Evolutionary conservation across 768 basidiomycete genomes (phyloP).

Genomic region (Phylloporus rhodoxanthus): DNA sequence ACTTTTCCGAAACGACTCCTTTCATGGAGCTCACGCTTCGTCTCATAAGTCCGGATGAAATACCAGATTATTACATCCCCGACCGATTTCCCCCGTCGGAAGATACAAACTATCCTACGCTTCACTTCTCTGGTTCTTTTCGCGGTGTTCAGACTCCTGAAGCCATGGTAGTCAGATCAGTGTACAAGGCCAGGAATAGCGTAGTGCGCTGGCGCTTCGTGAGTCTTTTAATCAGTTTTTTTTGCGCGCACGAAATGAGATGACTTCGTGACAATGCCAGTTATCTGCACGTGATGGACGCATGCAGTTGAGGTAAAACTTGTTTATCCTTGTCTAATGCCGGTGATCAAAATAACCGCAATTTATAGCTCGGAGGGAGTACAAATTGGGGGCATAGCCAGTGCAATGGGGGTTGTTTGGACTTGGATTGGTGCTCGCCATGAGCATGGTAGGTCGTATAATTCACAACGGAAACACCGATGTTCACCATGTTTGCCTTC

Average conservation of each 20-base stretch:
- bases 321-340: not conserved
- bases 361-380: slow-evolving; percentile 54
- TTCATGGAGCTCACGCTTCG: slow-evolving; percentile 53
- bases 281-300: slow-evolving; percentile 47
- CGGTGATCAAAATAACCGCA: not conserved
- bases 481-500: not conserved
- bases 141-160: slow-evolving; percentile 39
- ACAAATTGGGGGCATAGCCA: slow-evolving; percentile 60
- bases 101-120: slow-evolving; percentile 34
- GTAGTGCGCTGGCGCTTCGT: slow-evolving; percentile 57
- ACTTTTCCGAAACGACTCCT: slow-evolving; percentile 61
- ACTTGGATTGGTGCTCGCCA: slow-evolving; percentile 52
- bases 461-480: no score
- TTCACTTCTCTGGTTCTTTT: slow-evolving; percentile 45
- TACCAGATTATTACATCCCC: slow-evolving; percentile 16
- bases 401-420: slow-evolving; percentile 62
- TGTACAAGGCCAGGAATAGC: slow-evolving; percentile 42
- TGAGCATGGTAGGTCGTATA: slow-evolving; percentile 20
- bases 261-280: slow-evolving; percentile 28
- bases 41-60: slow-evolving; percentile 33
- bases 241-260: not conserved
- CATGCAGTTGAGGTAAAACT: slow-evolving; percentile 56
- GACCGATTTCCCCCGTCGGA: slow-evolving; percentile 20
- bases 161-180: slow-evolving; percentile 44
- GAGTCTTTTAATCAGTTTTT: slow-evolving; percentile 24